Conservation (phyloP, 164 flowering plant genomes). For the Stephania yunnanensis region DNA sequence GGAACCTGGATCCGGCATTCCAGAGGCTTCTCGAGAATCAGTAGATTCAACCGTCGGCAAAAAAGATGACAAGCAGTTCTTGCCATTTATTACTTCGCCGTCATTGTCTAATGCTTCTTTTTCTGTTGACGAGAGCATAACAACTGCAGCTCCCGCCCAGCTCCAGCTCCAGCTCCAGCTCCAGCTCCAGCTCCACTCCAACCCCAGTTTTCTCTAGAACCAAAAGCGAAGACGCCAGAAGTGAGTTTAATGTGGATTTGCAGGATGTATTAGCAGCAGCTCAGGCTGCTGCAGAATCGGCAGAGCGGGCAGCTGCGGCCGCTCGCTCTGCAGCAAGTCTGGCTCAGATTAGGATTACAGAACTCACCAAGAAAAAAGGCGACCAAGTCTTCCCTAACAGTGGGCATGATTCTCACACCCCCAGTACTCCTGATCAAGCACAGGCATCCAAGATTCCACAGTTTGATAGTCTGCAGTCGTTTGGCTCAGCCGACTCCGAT, state of each 20-base stretch:
- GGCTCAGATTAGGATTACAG: constrained; percentile 68
- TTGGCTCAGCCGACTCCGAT: constrained; percentile 4
- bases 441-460: constrained; percentile 16
- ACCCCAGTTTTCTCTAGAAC: constrained; percentile 24
- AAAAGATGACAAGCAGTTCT: constrained; percentile 49
- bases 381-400: constrained; percentile 21
- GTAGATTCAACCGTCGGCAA: constrained; percentile 12
- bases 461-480: constrained; percentile 28
- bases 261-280: constrained; percentile 92
- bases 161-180: too few species aligned
- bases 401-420: constrained; percentile 30
- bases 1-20: constrained; percentile 24
- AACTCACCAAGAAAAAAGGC: constrained; percentile 47
- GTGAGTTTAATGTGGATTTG: constrained; percentile 52
- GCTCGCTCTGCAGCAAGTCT: constrained; percentile 93
- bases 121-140: constrained; percentile 11
- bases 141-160: too few species aligned
- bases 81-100: constrained; percentile 63
- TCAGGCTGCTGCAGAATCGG: constrained; percentile 77
- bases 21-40: constrained; percentile 21
- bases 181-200: constrained; percentile 3
- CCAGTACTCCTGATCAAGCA: constrained; percentile 11
- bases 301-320: constrained; percentile 92
- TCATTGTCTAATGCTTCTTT: constrained; percentile 34
- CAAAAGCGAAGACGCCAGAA: constrained; percentile 20